Percentiles rank a stretch among this genome's conserved stretches.
phyloP scores from a whole-genome alignment of 768 basidiomycete genomes.

The Kwoniella mangroviensis region DNA sequence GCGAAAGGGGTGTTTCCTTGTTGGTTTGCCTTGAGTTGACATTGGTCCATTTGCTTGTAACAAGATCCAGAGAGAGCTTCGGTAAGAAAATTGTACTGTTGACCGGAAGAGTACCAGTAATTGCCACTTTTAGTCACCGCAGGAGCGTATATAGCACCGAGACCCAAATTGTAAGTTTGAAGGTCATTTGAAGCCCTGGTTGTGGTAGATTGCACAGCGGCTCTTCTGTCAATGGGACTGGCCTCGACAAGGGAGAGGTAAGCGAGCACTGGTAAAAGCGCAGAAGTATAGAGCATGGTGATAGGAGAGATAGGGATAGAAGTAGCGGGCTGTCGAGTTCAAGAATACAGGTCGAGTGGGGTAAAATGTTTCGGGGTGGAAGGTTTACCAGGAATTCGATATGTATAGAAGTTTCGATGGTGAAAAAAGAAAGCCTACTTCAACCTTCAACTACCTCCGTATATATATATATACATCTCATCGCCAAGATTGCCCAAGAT shows the following conservation, averaged over 20 bases:
- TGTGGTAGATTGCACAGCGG: slow-evolving; percentile 7
- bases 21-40: slow-evolving; percentile 20
- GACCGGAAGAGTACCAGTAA: slow-evolving; percentile 16
- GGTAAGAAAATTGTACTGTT: slow-evolving; percentile 20
- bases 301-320: slow-evolving; percentile 11
- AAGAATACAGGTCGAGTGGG: slow-evolving; percentile 14
- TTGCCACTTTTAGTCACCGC: slow-evolving; percentile 21
- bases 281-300: slow-evolving; percentile 2
- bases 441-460: neutral
- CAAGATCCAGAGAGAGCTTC: slow-evolving; percentile 21
- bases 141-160: slow-evolving; percentile 20
- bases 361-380: neutral
- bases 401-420: neutral
- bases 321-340: slow-evolving; percentile 3
- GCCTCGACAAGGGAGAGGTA: slow-evolving; percentile 11
- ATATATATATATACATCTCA: neutral
- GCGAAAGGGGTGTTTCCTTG: slow-evolving; percentile 18
- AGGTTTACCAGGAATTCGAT: neutral
- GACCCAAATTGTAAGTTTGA: slow-evolving; percentile 21
- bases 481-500: neutral
- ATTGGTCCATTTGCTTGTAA: slow-evolving; percentile 21
- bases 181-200: slow-evolving; percentile 12
- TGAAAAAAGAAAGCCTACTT: neutral
- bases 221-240: slow-evolving; percentile 14
- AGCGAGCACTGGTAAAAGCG: slow-evolving; percentile 5